Evolutionary conservation across 23 red algal species (phyloP).

Genomic region (Gracilariopsis chorda): DNA sequence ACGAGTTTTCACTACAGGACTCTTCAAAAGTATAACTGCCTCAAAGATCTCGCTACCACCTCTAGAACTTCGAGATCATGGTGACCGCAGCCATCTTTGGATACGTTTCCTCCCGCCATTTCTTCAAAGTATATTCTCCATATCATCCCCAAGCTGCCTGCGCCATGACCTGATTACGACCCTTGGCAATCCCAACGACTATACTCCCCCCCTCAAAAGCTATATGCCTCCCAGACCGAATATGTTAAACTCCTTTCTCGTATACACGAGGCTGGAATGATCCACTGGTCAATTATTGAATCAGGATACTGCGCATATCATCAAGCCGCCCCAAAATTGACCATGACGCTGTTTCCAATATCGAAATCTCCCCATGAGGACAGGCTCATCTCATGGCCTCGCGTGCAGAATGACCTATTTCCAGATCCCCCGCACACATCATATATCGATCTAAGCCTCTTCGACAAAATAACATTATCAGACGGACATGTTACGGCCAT

Average conservation of each 20-base stretch:
- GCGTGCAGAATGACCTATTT: background rate
- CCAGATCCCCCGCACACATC: background rate
- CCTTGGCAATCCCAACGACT: no score
- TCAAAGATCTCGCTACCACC: background rate
- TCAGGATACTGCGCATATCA: background rate
- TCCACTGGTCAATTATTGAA: background rate
- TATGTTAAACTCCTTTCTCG: background rate
- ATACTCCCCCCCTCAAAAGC: background rate
- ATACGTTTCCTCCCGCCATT: background rate
- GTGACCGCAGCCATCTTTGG: background rate
- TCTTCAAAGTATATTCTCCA: background rate
- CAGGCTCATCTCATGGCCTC: background rate
- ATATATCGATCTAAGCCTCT: background rate
- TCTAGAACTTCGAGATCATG: background rate
- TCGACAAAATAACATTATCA: no score
- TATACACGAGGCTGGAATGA: background rate
- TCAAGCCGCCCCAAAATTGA: background rate
- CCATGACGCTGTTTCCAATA: background rate
- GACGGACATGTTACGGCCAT: no score
- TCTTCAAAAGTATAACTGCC: background rate
- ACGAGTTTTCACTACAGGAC: background rate
- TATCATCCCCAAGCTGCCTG: background rate
- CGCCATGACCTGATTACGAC: background rate
- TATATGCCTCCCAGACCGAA: background rate
- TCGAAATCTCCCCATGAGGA: background rate